phyloP scores from a whole-genome alignment of 257 asterid species.

The Gentiana straminea region DNA sequence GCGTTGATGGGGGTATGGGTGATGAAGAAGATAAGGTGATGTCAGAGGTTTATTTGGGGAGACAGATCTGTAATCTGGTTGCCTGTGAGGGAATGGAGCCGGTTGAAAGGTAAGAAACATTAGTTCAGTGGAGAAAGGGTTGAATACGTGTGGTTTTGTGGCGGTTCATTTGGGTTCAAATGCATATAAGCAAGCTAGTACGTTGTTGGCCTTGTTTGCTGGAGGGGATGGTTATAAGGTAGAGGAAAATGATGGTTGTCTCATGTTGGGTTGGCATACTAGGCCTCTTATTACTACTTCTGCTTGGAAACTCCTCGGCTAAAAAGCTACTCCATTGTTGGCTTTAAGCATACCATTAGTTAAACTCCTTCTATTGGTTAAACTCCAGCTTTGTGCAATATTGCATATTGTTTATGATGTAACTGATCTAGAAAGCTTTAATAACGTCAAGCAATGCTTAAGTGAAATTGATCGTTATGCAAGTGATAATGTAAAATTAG shows the following conservation, averaged over 20 bases:
- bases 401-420: too few relatives aligned
- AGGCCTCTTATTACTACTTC: constrained; percentile 81
- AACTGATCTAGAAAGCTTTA: too few relatives aligned
- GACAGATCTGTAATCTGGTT: constrained; percentile 86
- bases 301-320: constrained; percentile 85
- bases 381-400: too few relatives aligned
- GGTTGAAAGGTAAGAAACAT: constrained; percentile 72
- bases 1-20: constrained; percentile 40
- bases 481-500: too few relatives aligned
- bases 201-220: constrained; percentile 58
- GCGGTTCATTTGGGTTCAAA: constrained; percentile 69
- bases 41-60: constrained; percentile 70
- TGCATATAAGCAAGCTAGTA: constrained; percentile 84
- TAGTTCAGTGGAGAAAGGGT: constrained; percentile 63
- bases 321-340: too few relatives aligned
- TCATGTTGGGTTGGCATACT: constrained; percentile 86
- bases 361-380: too few relatives aligned
- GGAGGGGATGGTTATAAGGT: constrained; percentile 81
- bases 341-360: too few relatives aligned
- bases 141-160: constrained; percentile 51
- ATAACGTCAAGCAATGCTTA: too few relatives aligned
- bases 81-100: constrained; percentile 73
- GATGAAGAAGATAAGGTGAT: constrained; percentile 46
- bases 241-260: constrained; percentile 73
- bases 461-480: too few relatives aligned